Evolutionary conservation across 2,329 filamentous ascomycete species (phyloP), one percentile per base, ranked within the genome.

Genomic region (Botrytis tulipae): DNA sequence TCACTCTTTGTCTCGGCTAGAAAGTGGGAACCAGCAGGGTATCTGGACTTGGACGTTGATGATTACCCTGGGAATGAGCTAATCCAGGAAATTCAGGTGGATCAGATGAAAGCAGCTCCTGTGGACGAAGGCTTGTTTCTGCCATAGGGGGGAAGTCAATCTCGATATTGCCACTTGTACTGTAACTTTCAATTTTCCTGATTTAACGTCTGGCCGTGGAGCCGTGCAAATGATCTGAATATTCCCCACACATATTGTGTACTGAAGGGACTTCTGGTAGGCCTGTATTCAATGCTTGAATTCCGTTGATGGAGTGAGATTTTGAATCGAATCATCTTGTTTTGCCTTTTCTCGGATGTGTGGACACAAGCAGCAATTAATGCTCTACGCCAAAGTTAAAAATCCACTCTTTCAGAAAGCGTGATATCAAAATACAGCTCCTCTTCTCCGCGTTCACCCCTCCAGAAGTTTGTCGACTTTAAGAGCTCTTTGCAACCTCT

Each of bases 11-110:
- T 61, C 22, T 40, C 59, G 35, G 59, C 59, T 40, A 40, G 35
- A 25, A 61, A 40, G 14, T 61, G 59, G 59, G 59, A 35, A 61
- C 25, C 59, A 7, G 22, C 59, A 61, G 59, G 35, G 35, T 61
- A 16, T 61, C 59, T 61, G 2, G 59, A 61, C 14, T 61, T 61
- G 12, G 59, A 61, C 14, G 7, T 61, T 40, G 59, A 61, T 37
- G 59, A 61, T 61, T 61, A 61, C 22, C 59, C 59, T 40, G 59
- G 59, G 35, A 61, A 61, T 40, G 59, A 61, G 35, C 59, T 61
- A 22, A 61, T 61, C 12, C 59, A 61, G 14, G 59, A 61, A 61
- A 40, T 61, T 12, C 32, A 61, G 35, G 35, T n/a, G 35, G 59
- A 61, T 32, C 32, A 61, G 59, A 61, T 61, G 6, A 61, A 40